phyloP scores from a whole-genome alignment of 2,329 filamentous ascomycete genomes.

The Talaromyces albobiverticillius region DNA sequence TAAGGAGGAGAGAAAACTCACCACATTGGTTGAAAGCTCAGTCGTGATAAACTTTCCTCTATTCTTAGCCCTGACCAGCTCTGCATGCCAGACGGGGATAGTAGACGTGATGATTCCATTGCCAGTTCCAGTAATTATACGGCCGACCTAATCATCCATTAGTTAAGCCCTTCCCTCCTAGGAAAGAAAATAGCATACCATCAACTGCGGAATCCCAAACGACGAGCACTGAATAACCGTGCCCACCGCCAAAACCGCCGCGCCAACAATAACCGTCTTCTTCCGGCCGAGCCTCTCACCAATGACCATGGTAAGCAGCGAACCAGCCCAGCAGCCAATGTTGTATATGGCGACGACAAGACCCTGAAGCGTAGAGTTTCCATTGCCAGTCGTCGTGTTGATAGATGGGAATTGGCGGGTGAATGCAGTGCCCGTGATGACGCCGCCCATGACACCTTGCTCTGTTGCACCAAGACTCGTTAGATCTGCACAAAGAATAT shows the following conservation, averaged over 20 bases:
- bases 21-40: neutral
- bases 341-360: conserved; percentile 1
- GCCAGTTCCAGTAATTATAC: conserved; percentile 4
- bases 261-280: neutral
- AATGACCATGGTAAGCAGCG: neutral
- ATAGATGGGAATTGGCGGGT: neutral
- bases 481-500: no score
- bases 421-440: conserved; percentile 1
- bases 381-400: neutral
- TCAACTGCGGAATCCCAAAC: conserved; percentile 1
- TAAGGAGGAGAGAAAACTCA: neutral
- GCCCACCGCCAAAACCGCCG: neutral
- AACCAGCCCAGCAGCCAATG: conserved; percentile 2
- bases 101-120: conserved; percentile 8
- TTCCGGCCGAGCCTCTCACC: neutral
- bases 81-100: conserved; percentile 5
- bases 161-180: no score
- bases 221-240: conserved; percentile 2
- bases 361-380: conserved; percentile 1
- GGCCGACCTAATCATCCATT: no score
- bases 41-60: neutral
- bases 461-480: neutral
- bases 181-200: neutral
- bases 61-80: conserved; percentile 1
- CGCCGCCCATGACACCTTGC: conserved; percentile 1